These are phyloP conservation scores for Fraxinus albicans DNA, from an alignment of 305 asterid species.

Conservation along the genomic window DNA sequence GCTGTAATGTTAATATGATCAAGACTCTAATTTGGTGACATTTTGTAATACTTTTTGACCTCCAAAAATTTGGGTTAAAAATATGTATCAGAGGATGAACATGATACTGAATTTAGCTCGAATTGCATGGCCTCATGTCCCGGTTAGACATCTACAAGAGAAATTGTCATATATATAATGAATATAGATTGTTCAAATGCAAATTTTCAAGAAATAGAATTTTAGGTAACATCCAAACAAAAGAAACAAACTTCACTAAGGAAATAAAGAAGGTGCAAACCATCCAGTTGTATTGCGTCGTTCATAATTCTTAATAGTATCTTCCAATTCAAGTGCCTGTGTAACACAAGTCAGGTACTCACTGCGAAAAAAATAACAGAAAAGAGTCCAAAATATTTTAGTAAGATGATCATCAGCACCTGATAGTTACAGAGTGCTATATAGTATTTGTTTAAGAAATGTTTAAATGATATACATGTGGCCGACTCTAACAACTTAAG, in stretches of 20 bases:
- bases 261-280: conserved; percentile 45
- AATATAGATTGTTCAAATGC: neutral
- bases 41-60: neutral
- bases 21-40: neutral
- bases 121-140: neutral
- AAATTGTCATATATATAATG: conserved; percentile 7
- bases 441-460: neutral
- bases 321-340: conserved; percentile 96
- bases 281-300: conserved; percentile 84
- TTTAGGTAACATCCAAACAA: conserved; percentile 15
- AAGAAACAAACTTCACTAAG: conserved; percentile 11
- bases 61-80: neutral
- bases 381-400: neutral
- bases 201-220: conserved; percentile 17
- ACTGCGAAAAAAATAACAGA: conserved; percentile 45
- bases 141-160: conserved; percentile 1
- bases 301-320: conserved; percentile 85
- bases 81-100: neutral
- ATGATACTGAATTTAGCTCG: neutral
- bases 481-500: neutral
- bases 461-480: neutral
- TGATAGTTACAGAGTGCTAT: neutral
- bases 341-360: conserved; percentile 84
- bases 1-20: neutral
- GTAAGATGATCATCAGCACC: conserved; percentile 1